Conservation (phyloP, 345 rosid genomes). For the Lumnitzera littorea region DNA sequence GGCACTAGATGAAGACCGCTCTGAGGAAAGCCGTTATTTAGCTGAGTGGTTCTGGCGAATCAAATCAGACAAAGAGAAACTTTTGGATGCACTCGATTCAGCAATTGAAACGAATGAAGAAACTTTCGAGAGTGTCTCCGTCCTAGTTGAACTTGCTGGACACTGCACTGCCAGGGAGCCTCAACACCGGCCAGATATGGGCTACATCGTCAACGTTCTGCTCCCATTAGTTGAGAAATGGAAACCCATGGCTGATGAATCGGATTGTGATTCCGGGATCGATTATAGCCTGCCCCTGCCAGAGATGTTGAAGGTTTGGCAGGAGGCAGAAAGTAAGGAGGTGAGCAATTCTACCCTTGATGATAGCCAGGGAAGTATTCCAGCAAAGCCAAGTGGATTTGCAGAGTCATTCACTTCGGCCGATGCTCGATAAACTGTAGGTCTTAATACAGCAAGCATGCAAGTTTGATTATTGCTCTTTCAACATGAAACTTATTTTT, state of each 20-base stretch:
- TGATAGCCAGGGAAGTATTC: constrained; percentile 36
- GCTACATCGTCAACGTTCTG: constrained; percentile 35
- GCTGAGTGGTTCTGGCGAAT: constrained; percentile 49
- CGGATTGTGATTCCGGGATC: constrained; percentile 18
- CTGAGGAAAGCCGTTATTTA: constrained; percentile 40
- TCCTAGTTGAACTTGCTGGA: constrained; percentile 38
- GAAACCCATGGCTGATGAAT: constrained; percentile 27
- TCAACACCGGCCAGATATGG: constrained; percentile 44
- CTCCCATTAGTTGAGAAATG: constrained; percentile 37
- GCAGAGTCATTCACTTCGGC: constrained; percentile 36
- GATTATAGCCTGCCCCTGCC: constrained; percentile 33
- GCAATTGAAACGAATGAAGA: constrained; percentile 24
- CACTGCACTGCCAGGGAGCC: constrained; percentile 48
- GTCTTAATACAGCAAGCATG: neutral
- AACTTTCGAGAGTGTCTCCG: constrained; percentile 23
- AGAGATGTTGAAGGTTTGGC: constrained; percentile 42
- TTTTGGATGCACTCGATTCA: constrained; percentile 29
- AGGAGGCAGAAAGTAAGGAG: constrained; percentile 25
- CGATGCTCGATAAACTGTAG: constrained; percentile 27
- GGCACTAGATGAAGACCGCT: constrained; percentile 38
- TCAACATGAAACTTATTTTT: no score
- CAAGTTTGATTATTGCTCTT: no score
- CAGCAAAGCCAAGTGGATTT: constrained; percentile 30
- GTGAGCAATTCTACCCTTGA: constrained; percentile 10
- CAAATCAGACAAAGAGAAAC: constrained; percentile 29